Base-by-base conservation (phyloP, 2,329 filamentous ascomycete genomes). In the Rhinocladiella mackenziei region DNA sequence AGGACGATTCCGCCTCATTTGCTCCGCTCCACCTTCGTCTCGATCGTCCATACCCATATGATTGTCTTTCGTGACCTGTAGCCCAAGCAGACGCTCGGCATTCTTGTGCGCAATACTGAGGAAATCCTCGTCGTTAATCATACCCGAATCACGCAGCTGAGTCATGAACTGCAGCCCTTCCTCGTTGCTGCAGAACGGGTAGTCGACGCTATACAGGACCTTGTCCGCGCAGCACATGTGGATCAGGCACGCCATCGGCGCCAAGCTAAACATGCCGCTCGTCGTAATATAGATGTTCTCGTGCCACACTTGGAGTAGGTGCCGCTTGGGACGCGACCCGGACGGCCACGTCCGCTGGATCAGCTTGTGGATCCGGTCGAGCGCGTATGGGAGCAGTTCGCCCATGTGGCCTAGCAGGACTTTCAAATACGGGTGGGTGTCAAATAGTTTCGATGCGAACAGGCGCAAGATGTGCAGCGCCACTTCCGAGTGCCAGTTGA, bases 201-300 rank as follows among this genome's bases (percentile, higher is more conserved):
- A 80, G 53, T 80, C 76, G 7, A 78, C 71, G 48, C 72, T 77
- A 54, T 74, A 80, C 56, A 81, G 43, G 1, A 81, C 66, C 10
- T 66, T 65, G 17, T 78, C 74, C n/a, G 69, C 63, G 13, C 54
- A 54, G 34, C 51, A 57, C 14, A 56, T 56, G 37, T 53, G 58
- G 38, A 69, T 48, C 34, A 70, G 43, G 23, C 61, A 61, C n/a
- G 66, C 66, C 61, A 80, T 54, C 4, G 70, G 72, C 41, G 62
- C 65, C 13, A 78, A 47, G 19, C 69, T 69, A 58, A 73, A 77
- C 43, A 73, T 69, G 2, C 77, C 77, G 39, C 69, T 73, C 2
- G 76, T 78, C 1, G 76, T 79, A 18, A 81, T 58, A 70, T 74
- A 80, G 8, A 80, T 61, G 45, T 81, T 81, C 45, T 69, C 61